Percentiles rank a stretch among this genome's conserved stretches.
Conservation (phyloP, 345 rosid species). For the Euphorbia peplus region DNA sequence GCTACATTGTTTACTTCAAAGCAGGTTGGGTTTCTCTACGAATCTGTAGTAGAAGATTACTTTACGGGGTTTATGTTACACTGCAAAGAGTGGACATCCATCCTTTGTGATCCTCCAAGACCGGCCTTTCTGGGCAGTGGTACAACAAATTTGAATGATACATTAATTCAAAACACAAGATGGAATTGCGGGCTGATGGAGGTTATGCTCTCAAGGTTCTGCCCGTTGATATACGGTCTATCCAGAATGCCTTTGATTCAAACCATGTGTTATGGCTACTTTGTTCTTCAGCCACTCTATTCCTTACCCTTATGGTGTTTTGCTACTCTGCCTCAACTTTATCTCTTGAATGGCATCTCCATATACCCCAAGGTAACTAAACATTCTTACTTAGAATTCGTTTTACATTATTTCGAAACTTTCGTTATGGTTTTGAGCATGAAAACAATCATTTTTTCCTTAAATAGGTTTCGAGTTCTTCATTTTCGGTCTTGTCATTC, state of each 20-base stretch:
- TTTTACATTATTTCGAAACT: background rate
- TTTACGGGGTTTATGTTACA: constrained; percentile 29
- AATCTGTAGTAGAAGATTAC: constrained; percentile 28
- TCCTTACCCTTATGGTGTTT: constrained; percentile 27
- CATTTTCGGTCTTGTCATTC: constrained; percentile 8
- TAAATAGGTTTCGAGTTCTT: constrained; percentile 13
- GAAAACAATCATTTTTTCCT: background rate
- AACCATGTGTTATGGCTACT: constrained; percentile 24
- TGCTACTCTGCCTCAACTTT: constrained; percentile 28
- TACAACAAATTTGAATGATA: constrained; percentile 26
- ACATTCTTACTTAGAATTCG: too few relatives aligned
- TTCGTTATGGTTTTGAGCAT: background rate
- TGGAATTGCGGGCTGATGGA: constrained; percentile 32
- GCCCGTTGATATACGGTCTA: constrained; percentile 25
- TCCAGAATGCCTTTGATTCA: constrained; percentile 25
- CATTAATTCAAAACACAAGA: constrained; percentile 27
- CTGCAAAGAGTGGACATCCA: constrained; percentile 30
- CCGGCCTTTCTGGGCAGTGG: constrained; percentile 28
- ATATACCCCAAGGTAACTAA: constrained; percentile 21
- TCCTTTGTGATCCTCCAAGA: constrained; percentile 20
- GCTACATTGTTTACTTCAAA: background rate
- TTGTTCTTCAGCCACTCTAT: constrained; percentile 21
- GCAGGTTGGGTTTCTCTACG: constrained; percentile 29
- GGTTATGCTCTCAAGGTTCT: constrained; percentile 22
- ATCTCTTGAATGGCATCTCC: constrained; percentile 25